Base-by-base conservation (phyloP, 2,329 filamentous ascomycete genomes). In the Thyridium curvatum region DNA sequence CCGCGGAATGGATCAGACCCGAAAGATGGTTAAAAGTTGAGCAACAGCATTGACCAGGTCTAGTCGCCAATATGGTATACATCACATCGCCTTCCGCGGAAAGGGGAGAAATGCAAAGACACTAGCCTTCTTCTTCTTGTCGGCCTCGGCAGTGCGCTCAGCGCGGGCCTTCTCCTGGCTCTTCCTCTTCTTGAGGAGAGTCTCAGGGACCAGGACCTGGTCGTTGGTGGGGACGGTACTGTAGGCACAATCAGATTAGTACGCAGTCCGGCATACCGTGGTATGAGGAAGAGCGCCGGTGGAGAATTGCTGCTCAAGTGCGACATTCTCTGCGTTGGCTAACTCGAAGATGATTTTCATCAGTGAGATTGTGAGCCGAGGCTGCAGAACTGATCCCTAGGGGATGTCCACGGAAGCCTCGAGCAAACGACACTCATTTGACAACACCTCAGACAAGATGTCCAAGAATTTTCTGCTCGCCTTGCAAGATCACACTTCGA, bases 161-260 rank as follows among this genome's bases (percentile, higher is more conserved):
- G 93, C 90, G 69, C 90, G 86, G 68, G 90, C 89, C 83, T 96
- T 95, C 83, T 98, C 93, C 77, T 96, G 91, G 70, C 82, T 88
- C 89, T 98, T 98, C 78, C 93, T 87, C 88, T 98, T 98, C 86
- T 98, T 98, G 71, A 98, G 82, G 63, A 98, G 87, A 60, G 93
- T 98, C 87, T 98, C 93, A 58, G 93, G 93, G 66, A 97, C 88
- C 68, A 97, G 79, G 68, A 98, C 82, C 70, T 97, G 86, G 70
- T 96, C 87, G 71, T 90, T 74, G 69, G 89, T 94, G 56, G 93
- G 88, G 64, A 95, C 86, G 72, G 82, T 82, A 74, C 89, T 95
- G 65, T 62, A 65, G 52, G 56, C 45, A 47, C 39, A 42, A 67
- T 80, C 67, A 87, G 82, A 85, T 87, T 81, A 86, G 84, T 86